Evolutionary conservation across 1,139 yeast species (phyloP).

Genomic region (Nakaseomyces kungkrabaensis): DNA sequence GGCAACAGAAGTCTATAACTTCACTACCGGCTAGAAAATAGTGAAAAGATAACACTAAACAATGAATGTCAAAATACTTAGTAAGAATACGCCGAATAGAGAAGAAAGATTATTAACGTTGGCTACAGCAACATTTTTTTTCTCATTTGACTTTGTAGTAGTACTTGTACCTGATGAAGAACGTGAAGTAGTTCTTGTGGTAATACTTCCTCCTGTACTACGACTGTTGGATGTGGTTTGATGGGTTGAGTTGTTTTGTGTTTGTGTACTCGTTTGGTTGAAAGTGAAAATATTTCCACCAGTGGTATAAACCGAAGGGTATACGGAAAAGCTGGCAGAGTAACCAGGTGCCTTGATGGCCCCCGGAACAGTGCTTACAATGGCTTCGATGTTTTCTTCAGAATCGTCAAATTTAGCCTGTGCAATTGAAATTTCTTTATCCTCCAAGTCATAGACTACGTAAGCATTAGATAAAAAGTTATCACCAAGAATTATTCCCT

Average conservation of each 20-base stretch:
- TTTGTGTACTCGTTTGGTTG: neutral
- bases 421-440: conserved; percentile 55
- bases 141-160: too few relatives aligned
- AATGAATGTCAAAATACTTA: too few relatives aligned
- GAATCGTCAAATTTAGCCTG: conserved; percentile 37
- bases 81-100: too few relatives aligned
- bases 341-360: conserved; percentile 36
- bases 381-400: conserved; percentile 37
- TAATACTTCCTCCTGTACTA: too few relatives aligned
- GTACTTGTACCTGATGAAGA: too few relatives aligned
- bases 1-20: too few relatives aligned
- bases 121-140: too few relatives aligned
- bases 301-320: conserved; percentile 2
- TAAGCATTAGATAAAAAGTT: conserved; percentile 63
- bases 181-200: too few relatives aligned
- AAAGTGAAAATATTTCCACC: neutral
- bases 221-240: too few relatives aligned
- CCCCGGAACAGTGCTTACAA: conserved; percentile 36
- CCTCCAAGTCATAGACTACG: conserved; percentile 66
- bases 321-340: conserved; percentile 30
- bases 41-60: too few relatives aligned
- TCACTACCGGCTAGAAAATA: too few relatives aligned
- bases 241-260: neutral
- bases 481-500: conserved; percentile 49
- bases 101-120: too few relatives aligned